Base-by-base conservation (phyloP, 768 basidiomycete species). In the Epithele typhae region DNA sequence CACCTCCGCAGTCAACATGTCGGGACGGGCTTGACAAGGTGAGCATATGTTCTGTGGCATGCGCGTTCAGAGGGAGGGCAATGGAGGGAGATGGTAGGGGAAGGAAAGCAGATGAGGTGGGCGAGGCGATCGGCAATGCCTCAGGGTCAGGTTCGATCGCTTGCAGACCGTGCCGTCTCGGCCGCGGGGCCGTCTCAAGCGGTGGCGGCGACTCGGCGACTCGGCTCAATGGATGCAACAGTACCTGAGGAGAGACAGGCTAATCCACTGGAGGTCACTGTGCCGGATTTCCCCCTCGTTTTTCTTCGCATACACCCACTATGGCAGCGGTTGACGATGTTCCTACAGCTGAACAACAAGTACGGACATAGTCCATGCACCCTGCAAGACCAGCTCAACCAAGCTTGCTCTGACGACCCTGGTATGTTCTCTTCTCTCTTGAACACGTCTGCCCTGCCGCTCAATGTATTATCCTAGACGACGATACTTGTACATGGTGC, bases 341-440 rank as follows among this genome's bases (percentile, higher is more conserved):
- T 34, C 37, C 8, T 15, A 0, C 18, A 51, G 50, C 25, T 51
- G 30, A 43, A 51, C 37, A 51, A 51, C 45, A 19, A 51, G 14
- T 25, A 32, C 7, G 50, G 50, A 4, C 41, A 46, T 30, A 43
- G 45, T 2, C 50, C 50, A 14, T 51, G 50, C 17, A 25, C 41
- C 2, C 45, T 51, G 2, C 25, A 19, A 6, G 14, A 23, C 15
- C 36, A 43, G 5, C 27, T 51, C 6, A 14, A 32, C n/a, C 15
- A 43, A 12, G 45, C 50, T 14, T 51, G 50, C 27, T 7, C 7
- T 23, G 23, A 18, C 12, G 5, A n/a, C 14, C 15, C 40, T 35
- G 27, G 30, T 45, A 32, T 15, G 10, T 4, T 14, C 35, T 24
- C 8, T 5, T 10, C 5, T 17, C 1, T 10, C 8, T 3, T 5